Base-by-base conservation (phyloP, 2,329 filamentous ascomycete species). In the Sordariomycetes sp. region DNA sequence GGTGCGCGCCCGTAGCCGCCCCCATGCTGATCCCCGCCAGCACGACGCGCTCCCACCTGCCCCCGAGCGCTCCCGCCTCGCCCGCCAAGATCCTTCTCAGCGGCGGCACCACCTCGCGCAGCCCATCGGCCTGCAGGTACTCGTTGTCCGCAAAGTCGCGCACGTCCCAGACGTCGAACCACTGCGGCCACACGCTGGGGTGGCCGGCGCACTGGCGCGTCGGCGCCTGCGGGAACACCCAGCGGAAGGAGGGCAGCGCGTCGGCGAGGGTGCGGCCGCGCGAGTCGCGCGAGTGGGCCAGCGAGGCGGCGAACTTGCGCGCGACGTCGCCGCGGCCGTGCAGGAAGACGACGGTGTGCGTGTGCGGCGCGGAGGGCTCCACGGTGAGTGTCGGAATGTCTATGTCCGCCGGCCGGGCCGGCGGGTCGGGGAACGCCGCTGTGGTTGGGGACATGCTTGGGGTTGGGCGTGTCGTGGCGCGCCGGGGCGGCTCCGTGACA, bases 111-210 rank as follows among this genome's bases (percentile, higher is more conserved):
- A 56, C 54, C 46, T 56, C 68, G 68, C 63, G 64, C 12, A 81
- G 63, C 0, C 76, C 77, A 0, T 66, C 61, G 0, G 64, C 64
- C 62, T 79, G 76, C 4, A 76, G 59, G 3, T 76, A 72, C 60
- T 79, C 74, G 18, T 66, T 63, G n/a, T 74, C 66, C 1, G 67
- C 54, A 18, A 75, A 73, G 59, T 76, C 66, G 20, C 67, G 62
- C 0, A 73, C 66, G 55, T 76, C 74, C 68, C 71, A 76, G 40
- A 79, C 70, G 63, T 81, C 77, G 64, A 80, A 81, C 79, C 78
- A 81, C 62, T 79, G 75, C 10, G 72, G 55, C 69, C 58, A 32
- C 32, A 16, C 28, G 18, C 34, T 2, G 8, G 61, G 61, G 16
- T 58, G 60, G 4, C 57, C 60, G 57, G 69, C 67, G 53, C 66